phyloP scores from a whole-genome alignment of 805 yeast genomes.

The Candida koratica region DNA sequence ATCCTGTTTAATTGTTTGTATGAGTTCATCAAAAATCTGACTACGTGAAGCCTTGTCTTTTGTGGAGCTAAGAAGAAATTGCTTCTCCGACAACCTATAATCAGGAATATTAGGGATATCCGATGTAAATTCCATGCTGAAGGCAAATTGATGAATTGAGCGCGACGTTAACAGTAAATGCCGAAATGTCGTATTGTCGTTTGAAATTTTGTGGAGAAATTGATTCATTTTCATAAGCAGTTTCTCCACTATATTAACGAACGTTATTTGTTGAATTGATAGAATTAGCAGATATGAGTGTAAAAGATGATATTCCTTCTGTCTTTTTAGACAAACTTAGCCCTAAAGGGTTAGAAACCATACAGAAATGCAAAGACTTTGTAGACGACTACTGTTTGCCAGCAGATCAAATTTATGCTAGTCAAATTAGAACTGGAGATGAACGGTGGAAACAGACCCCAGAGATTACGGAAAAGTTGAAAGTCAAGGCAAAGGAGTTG shows the following conservation, averaged over 20 bases:
- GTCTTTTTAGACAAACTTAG: constrained; percentile 34
- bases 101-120: constrained; percentile 70
- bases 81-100: constrained; percentile 73
- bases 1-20: constrained; percentile 51
- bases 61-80: constrained; percentile 54
- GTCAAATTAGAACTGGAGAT: constrained; percentile 28
- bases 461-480: constrained; percentile 46
- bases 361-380: constrained; percentile 43
- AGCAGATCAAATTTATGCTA: constrained; percentile 44
- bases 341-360: constrained; percentile 35
- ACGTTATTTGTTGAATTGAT: too few relatives aligned
- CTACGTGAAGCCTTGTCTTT: constrained; percentile 35
- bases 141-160: constrained; percentile 11
- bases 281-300: too few relatives aligned
- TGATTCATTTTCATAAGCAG: too few relatives aligned
- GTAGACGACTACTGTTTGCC: constrained; percentile 57
- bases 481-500: constrained; percentile 46
- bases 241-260: too few relatives aligned
- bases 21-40: constrained; percentile 42
- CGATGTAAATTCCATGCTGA: constrained; percentile 37
- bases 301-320: constrained; percentile 37
- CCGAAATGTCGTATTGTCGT: neutral
- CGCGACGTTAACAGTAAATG: too few relatives aligned
- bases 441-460: constrained; percentile 51
- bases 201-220: too few relatives aligned